Base-by-base conservation (phyloP, 345 rosid species). In the Aquilaria yunnanensis region DNA sequence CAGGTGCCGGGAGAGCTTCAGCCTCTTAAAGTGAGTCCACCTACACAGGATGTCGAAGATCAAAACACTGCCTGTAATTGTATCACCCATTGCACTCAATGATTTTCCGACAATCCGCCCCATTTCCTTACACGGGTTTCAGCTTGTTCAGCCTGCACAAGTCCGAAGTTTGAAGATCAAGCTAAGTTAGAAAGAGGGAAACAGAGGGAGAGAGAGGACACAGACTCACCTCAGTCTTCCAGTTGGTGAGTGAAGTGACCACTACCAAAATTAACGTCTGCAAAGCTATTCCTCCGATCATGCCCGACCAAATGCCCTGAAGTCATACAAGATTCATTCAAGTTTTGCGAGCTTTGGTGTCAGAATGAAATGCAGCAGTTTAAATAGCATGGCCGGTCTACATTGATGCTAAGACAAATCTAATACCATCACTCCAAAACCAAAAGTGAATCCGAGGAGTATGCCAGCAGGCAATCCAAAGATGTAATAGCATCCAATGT, bases 251-350 rank as follows among this genome's bases (percentile, higher is more conserved):
- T 65, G 87, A 80, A 56, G 89, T 83, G 52, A 92, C 56, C 45
- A 81, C 68, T 57, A 89, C 65, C 74, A 89, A 73, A 66, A 83
- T 83, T 51, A 85, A 6, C 56, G 96, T 92, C 63, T 92, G 98
- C 69, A 92, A 68, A 51, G 70, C 69, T 37, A 89, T 83, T 53
- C 98, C 98, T 57, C 85, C 96, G 9, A 87, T 84, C 96, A 89
- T 87, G n/a, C 98, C 98, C 32, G 89, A 83, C 98, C 98, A 92
- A 56, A 92, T 81, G 52, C 98, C 98, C 98, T 92, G 81, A 72
- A 76, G 52, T 9, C 51, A 33, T 54, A 47, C 2, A 57, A 57
- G 16, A 10, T 49, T 49, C 51, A 49, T 2, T 10, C 14, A 49
- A 49, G 14, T 10, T 34, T 6, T 34, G 5, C 6, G 0, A 34